Evolutionary conservation across 176 grass and related monocot genomes (phyloP), one percentile per base, ranked within the genome.

Genomic region (Oryza glumipatula): DNA sequence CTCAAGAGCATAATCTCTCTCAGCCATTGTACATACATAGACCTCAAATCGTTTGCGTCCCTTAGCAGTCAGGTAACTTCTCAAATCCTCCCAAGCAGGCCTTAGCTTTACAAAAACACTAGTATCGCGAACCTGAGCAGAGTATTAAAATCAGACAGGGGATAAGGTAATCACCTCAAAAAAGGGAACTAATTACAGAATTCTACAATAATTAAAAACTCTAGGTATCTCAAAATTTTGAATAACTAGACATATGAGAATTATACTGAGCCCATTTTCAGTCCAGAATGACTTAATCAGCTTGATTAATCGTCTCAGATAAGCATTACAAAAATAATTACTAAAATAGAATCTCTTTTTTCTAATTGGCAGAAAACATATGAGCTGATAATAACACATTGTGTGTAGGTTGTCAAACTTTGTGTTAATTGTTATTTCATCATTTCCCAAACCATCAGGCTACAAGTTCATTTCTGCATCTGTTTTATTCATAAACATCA

Each of bases 21-120:
- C 94, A 71, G 97, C 91, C 97, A 99, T 99, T 47, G 97, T 99
- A 67, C 97, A 99, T 26, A 99, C 94, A 89, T 88, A 99, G 19
- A 99, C 97, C 86, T 99, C 97, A 84, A 99, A 99, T 77, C 97
- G 85, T 91, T 94, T 96, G 30, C 94, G 89, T 45, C 97, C 97
- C 71, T 96, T 96, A 9, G 94, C 97, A 48, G 82, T 99, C 89
- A 99, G 86, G 77, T 99, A 99, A 87, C 88, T 99, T 84, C 94
- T 92, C 82, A 99, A 89, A n/a, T 99, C 97, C 58, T 96, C 97
- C 94, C 94, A 99, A 80, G 97, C 94, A 84, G 94, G 97, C 70
- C 97, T 91, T 84, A 99, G 90, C 78, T 94, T 92, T 76, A 99
- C 97, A 84, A 99, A 94, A 84, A 99, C 97, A 89, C 97, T 99